phyloP scores from a whole-genome alignment of 1,139 yeast species.

The Taphrina wiesneri region DNA sequence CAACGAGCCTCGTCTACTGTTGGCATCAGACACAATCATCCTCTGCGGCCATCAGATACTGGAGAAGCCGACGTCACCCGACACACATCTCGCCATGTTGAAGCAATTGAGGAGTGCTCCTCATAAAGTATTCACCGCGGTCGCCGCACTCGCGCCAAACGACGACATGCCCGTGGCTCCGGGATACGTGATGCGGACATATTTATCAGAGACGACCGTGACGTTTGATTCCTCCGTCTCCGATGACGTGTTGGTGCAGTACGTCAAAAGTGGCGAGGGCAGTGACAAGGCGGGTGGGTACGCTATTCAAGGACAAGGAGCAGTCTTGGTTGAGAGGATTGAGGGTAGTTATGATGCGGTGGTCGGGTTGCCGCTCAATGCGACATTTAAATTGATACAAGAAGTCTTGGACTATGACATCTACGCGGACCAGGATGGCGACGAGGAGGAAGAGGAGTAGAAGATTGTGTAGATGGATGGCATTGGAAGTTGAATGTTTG shows the following conservation, averaged over 20 bases:
- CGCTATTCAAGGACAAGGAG: slow-evolving; percentile 69
- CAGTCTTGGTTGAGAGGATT: slow-evolving; percentile 58
- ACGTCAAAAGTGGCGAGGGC: slow-evolving; percentile 74
- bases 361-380: slow-evolving; percentile 80
- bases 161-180: slow-evolving; percentile 47
- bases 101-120: slow-evolving; percentile 51
- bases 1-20: slow-evolving; percentile 50
- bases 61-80: slow-evolving; percentile 70
- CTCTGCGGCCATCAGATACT: slow-evolving; percentile 60
- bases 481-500: neutral
- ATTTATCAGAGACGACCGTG: slow-evolving; percentile 54
- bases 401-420: slow-evolving; percentile 42
- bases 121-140: slow-evolving; percentile 67
- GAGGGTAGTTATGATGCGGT: slow-evolving; percentile 83
- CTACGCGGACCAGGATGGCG: neutral
- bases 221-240: slow-evolving; percentile 53
- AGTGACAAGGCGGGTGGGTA: slow-evolving; percentile 88
- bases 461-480: neutral
- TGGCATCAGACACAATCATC: slow-evolving; percentile 89
- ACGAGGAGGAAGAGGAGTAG: neutral
- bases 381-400: slow-evolving; percentile 54
- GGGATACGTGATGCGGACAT: slow-evolving; percentile 48
- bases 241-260: slow-evolving; percentile 58
- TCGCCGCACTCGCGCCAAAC: slow-evolving; percentile 55
- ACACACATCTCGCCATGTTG: slow-evolving; percentile 56